Conservation (phyloP, 1,284 basidiomycete genomes). For the Trametes pubescens region DNA sequence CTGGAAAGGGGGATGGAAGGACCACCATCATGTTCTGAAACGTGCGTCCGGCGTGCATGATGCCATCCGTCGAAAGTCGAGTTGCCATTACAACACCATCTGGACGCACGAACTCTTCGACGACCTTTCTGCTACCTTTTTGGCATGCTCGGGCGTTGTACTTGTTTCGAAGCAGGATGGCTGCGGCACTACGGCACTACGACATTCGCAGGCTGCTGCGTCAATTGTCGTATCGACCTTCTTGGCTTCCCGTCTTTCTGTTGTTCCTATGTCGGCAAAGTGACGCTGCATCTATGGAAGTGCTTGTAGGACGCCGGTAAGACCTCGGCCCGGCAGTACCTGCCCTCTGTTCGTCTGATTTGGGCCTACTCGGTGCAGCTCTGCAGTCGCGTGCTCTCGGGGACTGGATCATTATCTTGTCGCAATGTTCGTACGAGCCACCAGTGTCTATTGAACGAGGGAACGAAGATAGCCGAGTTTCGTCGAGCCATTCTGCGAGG, state of each 20-base stretch:
- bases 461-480: too few relatives aligned
- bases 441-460: too few relatives aligned
- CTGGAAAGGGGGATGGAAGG: background rate
- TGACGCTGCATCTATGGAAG: background rate
- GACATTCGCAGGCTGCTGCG: background rate
- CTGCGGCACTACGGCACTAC: background rate
- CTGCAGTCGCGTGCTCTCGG: background rate
- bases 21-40: background rate
- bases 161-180: background rate
- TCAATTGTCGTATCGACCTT: background rate
- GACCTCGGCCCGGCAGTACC: background rate
- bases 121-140: background rate
- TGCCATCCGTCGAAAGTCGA: background rate
- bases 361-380: background rate
- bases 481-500: too few relatives aligned
- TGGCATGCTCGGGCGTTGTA: background rate
- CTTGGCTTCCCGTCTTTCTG: conserved; percentile 4
- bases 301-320: background rate
- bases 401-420: too few relatives aligned
- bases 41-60: background rate
- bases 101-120: background rate
- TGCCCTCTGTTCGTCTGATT: background rate
- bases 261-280: background rate
- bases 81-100: background rate
- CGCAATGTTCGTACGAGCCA: too few relatives aligned